phyloP scores from a whole-genome alignment of 768 basidiomycete genomes.

The Mycena amicta region DNA sequence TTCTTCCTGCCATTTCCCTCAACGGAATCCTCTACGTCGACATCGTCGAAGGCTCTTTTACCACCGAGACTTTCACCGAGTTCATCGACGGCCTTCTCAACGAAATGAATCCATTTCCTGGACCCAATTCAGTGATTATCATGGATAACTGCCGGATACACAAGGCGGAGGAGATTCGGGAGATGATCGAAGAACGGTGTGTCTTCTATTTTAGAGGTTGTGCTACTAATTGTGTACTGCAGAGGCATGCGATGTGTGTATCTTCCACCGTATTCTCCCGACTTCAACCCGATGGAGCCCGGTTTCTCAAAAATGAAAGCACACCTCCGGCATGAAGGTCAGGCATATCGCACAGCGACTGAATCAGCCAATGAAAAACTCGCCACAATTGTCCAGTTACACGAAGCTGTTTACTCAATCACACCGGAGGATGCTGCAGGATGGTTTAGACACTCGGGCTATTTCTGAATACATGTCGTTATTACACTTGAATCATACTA shows the following conservation, averaged over 20 bases:
- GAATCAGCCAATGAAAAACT: background rate
- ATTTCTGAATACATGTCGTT: too few species aligned
- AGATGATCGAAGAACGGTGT: constrained; percentile 35
- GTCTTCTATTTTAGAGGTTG: background rate
- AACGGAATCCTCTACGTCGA: constrained; percentile 33
- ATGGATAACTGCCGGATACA: constrained; percentile 38
- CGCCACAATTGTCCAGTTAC: background rate
- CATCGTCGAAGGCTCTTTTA: constrained; percentile 31
- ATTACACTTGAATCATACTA: too few species aligned
- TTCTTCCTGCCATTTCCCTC: constrained; percentile 35
- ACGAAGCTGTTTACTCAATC: constrained; percentile 8
- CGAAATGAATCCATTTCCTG: constrained; percentile 36
- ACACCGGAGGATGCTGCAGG: constrained; percentile 7
- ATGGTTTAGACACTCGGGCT: constrained; percentile 11
- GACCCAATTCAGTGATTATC: constrained; percentile 33
- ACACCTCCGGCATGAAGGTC: constrained; percentile 15
- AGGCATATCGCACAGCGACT: background rate
- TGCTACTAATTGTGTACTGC: background rate
- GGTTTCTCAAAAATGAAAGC: constrained; percentile 27
- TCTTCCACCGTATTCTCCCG: constrained; percentile 40
- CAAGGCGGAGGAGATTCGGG: constrained; percentile 26
- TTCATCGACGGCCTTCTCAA: constrained; percentile 28
- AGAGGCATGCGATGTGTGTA: constrained; percentile 28
- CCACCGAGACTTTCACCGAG: constrained; percentile 23
- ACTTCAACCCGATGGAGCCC: constrained; percentile 41